Evolutionary conservation across 164 flowering plant species (phyloP), one percentile per base, ranked within the genome.

Genomic region (Nelumbo lutea): DNA sequence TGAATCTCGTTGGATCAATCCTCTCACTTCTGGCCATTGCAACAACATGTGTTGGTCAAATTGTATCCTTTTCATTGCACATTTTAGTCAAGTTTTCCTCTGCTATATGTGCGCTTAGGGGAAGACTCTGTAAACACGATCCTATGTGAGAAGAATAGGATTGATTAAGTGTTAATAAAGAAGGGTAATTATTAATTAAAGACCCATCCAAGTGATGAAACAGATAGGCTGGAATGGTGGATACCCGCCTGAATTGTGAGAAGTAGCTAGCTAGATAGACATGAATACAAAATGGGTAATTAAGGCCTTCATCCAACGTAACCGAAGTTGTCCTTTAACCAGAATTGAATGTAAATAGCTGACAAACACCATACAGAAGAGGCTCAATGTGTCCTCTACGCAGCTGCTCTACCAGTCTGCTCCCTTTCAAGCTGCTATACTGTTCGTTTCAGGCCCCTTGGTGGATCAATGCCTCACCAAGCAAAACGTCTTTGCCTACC

Each of bases 1-100:
- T 96, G 84, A 96, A 93, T 73, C 70, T 90, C 66, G 73, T 90
- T 3, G 99, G 99, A 0, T 79, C 97, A 5, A 75, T 93, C 62
- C 84, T 96, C 67, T 90, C 99, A 38, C 72, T 87, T 53, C 85
- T 96, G 0, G 99, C 99, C 59, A 93, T 96, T n/a, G 78, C 84
- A n/a, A 92, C 99, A 0, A 93, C 99, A 39, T 96, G 99, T 59
- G 93, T 96, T 39, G 96, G 96, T 38, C 99, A 96, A 79, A 96
- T 92, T 79, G 99, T 96, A 96, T 86, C 88, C 88, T 85, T 72
- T 68, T 72, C 48, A 40, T 39, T 56, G 13, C 42, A 1, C 3
- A 27, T 15, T 40, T n/a, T 3, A 42, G 41, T 44, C 42, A 44
- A 38, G 9, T 67, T 14, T 3, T 27, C 9, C 13, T 55, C 3